Base-by-base conservation (phyloP, 768 basidiomycete genomes). In the Serendipita vermifera region DNA sequence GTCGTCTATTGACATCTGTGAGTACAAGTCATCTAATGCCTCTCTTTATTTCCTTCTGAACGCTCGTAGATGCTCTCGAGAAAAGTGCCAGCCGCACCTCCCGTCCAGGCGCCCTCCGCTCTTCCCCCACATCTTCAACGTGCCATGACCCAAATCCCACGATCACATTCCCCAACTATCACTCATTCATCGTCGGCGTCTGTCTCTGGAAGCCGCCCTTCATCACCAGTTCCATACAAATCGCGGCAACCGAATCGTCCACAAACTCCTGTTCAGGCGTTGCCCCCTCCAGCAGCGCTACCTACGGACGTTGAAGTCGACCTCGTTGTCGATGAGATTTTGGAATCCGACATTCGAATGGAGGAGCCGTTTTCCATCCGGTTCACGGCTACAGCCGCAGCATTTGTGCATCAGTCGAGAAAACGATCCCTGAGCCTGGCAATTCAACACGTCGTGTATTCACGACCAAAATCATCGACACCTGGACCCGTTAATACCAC, bases 1-100 rank as follows among this genome's bases (percentile, higher is more conserved):
- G 92, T 0, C 77, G 89, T 27, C 73, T 97, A 1, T 71, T 93
- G 29, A 94, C 92, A 2, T 92, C 91, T 6, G 78, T 79, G 63
- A 59, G 76, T 63, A 4, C 17, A 48, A 15, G 26, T 35, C n/a
- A 14, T 41, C 17, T 60, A 24, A 26, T 38, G 54, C 20, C 6
- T 40, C 26, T 17, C 5, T 32, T 40, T 15, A 17, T 17, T 24
- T 32, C 24, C 46, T 15, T 14, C 9, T 5, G 6, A 29, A 36
- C 32, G 3, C 6, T 43, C 17, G 17, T 54, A 79, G 69, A 86
- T 86, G 74, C 72, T 97, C 2, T 88, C 90, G 17, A 80, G 92
- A 48, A 75, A 83, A 38, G 82, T 93, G 58, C 85, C 81, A 13
- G 68, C 74, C 5, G 63, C 70, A 27, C 66, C 69, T 3, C 69